phyloP scores from a whole-genome alignment of 2,329 filamentous ascomycete genomes.

The Thielaviopsis euricoi region DNA sequence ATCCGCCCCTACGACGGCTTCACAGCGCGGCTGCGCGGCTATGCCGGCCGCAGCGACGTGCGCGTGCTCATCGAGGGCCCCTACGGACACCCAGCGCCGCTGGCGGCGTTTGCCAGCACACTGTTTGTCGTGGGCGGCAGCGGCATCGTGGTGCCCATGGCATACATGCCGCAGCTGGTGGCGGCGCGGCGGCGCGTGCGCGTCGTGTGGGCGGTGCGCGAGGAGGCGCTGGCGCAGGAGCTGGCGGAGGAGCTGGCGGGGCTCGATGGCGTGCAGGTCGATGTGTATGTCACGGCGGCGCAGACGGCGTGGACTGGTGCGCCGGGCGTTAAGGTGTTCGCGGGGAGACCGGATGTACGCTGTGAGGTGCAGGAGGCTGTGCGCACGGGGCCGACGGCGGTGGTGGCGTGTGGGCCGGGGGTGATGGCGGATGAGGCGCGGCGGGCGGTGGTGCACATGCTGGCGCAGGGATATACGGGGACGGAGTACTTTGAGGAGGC shows the following conservation, averaged over 20 bases:
- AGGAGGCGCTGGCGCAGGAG: constrained; percentile 22
- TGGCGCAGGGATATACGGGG: constrained; percentile 16
- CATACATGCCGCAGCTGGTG: constrained; percentile 21
- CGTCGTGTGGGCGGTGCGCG: constrained; percentile 28
- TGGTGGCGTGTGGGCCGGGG: constrained; percentile 29
- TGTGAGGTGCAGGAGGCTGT: constrained; percentile 19
- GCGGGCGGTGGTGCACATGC: constrained; percentile 19
- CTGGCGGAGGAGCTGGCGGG: constrained; percentile 19
- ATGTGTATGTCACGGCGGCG: constrained; percentile 21
- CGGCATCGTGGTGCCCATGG: constrained; percentile 26
- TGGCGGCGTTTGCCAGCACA: constrained; percentile 23
- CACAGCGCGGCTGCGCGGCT: constrained; percentile 22
- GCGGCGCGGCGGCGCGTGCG: constrained; percentile 16
- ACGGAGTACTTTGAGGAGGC: constrained; percentile 28
- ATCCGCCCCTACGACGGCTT: constrained; percentile 30
- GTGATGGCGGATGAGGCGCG: constrained; percentile 28
- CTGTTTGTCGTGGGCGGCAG: constrained; percentile 29
- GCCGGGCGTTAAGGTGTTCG: constrained; percentile 14
- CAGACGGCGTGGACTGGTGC: neutral
- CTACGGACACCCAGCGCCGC: constrained; percentile 24
- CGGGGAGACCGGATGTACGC: constrained; percentile 20
- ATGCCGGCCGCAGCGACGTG: constrained; percentile 15
- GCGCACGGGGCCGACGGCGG: constrained; percentile 16
- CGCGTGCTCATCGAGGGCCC: constrained; percentile 28
- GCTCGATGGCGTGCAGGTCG: constrained; percentile 19